Evolutionary conservation across 2,329 filamentous ascomycete genomes (phyloP), one percentile per base, ranked within the genome.

Genomic region (Plectosphaerella sp.): DNA sequence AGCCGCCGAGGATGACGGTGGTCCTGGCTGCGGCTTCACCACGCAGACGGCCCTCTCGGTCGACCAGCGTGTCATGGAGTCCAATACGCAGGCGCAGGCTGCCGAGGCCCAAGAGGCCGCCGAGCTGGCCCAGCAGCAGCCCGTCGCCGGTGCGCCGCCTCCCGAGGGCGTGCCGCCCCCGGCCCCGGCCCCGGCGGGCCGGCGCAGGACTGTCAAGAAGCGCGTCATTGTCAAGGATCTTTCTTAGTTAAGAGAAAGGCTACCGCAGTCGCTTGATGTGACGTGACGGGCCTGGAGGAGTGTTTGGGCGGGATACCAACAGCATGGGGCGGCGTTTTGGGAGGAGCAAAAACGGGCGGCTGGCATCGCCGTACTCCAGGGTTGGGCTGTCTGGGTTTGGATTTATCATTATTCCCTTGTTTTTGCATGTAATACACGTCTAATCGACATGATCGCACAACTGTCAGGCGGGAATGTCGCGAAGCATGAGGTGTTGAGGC

Each of bases 21-120:
- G 70, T 53, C 65, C 64, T 2, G 67, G 67, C 4, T 70, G 67
- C 54, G 66, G 66, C 4, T 68, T 68, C 46, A 58, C 56, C 43
- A 51, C 52, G 12, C 54, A 43, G n/a, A 43, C 10, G 3, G 41
- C 41, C 10, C 41, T 43, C 41, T 43, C 41, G 4, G 41, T 43
- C 16, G 41, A 43, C n/a, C 41, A 43, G 41, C 41, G 41, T 12
- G 16, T 43, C 18, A 16, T 18, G n/a, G 41, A 18, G 41, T 6
- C 41, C 12, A 24, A 11, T 35, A 22, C 16, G 22, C 20, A 48
- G 9, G 47, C 47, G n/a, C 28, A 24, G n/a, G 15, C 11, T 12
- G 11, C 25, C 14, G 35, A 36, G 15, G 20, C 11, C 6, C 6
- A 4, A 8, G 36, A 43, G 16, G 41, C 41, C 16, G n/a, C n/a